Evolutionary conservation across 306 rosid species (phyloP).

Genomic region (Cucumis hystrix): DNA sequence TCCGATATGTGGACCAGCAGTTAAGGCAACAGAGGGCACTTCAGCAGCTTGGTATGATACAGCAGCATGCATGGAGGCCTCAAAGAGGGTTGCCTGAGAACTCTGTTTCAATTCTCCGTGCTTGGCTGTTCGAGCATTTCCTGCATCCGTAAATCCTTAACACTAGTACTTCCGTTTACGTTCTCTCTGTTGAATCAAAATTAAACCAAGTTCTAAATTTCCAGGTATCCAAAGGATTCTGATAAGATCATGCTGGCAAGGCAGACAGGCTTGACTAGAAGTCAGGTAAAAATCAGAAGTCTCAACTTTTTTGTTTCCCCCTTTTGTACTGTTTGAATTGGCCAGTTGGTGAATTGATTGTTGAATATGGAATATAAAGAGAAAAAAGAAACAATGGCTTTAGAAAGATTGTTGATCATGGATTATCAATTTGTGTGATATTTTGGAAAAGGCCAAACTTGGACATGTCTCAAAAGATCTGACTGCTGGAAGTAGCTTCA

Average conservation of each 20-base stretch:
- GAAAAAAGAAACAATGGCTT: not conserved
- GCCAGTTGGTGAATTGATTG: not conserved
- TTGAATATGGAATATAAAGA: not conserved
- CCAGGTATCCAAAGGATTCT: constrained; percentile 77
- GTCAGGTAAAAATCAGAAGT: constrained; percentile 40
- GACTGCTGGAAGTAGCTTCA: not conserved
- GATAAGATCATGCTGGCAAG: constrained; percentile 82
- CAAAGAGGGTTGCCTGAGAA: constrained; percentile 80
- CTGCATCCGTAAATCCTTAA: constrained; percentile 61
- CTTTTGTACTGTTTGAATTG: not conserved
- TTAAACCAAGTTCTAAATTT: not conserved
- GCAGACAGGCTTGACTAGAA: constrained; percentile 75
- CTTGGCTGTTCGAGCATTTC: constrained; percentile 88
- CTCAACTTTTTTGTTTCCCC: not conserved
- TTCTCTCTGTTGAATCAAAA: not conserved
- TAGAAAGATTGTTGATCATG: not conserved
- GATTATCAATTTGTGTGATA: not conserved
- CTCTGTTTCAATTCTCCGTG: constrained; percentile 69
- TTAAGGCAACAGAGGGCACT: constrained; percentile 66
- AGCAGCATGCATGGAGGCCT: constrained; percentile 72
- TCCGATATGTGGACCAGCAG: constrained; percentile 61
- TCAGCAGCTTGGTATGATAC: constrained; percentile 82
- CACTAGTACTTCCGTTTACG: not conserved
- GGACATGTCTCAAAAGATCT: not conserved
- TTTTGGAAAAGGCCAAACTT: not conserved